Base-by-base conservation (phyloP, 352 stramenopile genomes). In the Sclerospora graminicola region DNA sequence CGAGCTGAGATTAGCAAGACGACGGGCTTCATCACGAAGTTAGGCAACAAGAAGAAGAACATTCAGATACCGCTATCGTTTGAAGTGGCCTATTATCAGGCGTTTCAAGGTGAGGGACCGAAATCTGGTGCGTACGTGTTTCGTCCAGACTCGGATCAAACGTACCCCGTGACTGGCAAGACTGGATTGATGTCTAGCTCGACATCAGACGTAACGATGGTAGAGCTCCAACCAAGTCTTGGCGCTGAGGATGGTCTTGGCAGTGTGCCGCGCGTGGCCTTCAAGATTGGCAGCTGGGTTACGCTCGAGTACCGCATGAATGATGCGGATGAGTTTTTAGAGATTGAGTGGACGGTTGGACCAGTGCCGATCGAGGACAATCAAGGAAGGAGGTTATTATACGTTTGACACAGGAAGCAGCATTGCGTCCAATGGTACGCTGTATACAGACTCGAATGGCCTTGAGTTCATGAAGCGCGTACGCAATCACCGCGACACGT, bases 101-200 rank as follows among this genome's bases (percentile, higher is more conserved):
- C 69, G 8, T 86, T 66, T 45, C 67, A 83, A 36, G 60, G 49
- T 3, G 20, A 68, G 1, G 58, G 63, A 3, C 79, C 92, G 47
- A 87, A 94, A 51, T 97, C 89, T 16, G 96, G 96, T 14, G 96
- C 95, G 5, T 99, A 99, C 58, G 88, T 97, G 13, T 98, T 99
- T 68, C 80, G 92, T 35, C 94, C 95, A 0, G 71, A 90, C 45
- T 83, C 66, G 29, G 82, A 87, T 41, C 69, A 71, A 18, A 63
- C 80, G 1, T 68, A 88, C 44, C 38, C 60, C 0, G 38, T 79
- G 8, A 51, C 55, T n/a, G 53, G 40, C 23, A 51, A 56, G 13
- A 30, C 11, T 41, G 30, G 24, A 21, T 11, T 20, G 8, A 42
- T 51, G n/a, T 13, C 10, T 4, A 42, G 16, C n/a, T 44, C 35